Base-by-base conservation (phyloP, 331 rosid species). In the Malus hybrid region DNA sequence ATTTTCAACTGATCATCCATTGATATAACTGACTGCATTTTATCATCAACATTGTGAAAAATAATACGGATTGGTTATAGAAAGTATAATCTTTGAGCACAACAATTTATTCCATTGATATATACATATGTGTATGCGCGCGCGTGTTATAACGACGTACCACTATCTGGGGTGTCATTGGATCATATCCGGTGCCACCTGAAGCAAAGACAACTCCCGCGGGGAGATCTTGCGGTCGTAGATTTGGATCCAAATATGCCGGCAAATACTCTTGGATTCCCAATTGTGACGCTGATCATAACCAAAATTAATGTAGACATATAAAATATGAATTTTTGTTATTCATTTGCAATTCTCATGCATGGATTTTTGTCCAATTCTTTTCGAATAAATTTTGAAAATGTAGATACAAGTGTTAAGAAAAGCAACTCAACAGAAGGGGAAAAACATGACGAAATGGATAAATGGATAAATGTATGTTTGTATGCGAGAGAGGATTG, bases 181-280 rank as follows among this genome's bases (percentile, higher is more conserved):
- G 90, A 61, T 94, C 99, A 13, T 15, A 90, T 65, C 99, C 99
- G 0, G 95, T 50, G 73, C 90, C 99, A 55, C 96, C 93, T 0
- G 99, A 94, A 65, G 99, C 96, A 57, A 94, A 94, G 78, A 81
- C 68, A 1, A 90, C 96, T 5, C 99, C 99, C 0, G 91, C 90
- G 7, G 70, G 18, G 11, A 94, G 83, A 10, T 92, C 97, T 14
- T 74, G 39, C 1, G 85, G 78, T 28, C 62, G 63, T 1, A 92
- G 84, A 76, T 80, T 78, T 11, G 90, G 87, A 46, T 87, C 87
- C 54, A 62, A 64, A 79, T 94, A 94, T 8, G 97, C 87, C 3
- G 99, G 99, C 65, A 91, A 61, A 19, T 67, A 24, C 69, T 86
- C 78, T 80, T 86, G 89, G 33, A 94, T 76, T 31, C 95, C 96